These are phyloP conservation scores for Solanum boliviense DNA, from an alignment of 257 asterid genomes.

Conservation along the genomic window DNA sequence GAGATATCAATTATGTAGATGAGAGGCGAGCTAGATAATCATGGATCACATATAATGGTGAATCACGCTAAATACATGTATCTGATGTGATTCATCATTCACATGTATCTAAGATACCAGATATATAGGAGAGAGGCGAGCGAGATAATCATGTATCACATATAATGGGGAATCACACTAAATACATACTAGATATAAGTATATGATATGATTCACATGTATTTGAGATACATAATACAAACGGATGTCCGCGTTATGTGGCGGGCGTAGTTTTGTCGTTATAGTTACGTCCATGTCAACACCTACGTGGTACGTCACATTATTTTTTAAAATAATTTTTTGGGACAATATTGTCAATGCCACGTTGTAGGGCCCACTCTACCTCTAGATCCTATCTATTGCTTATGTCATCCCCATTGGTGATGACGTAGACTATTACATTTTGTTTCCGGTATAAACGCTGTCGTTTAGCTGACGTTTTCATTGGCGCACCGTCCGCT, in stretches of 20 bases:
- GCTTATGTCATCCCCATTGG: background rate
- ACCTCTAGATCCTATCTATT: background rate
- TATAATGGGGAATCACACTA: too few species aligned
- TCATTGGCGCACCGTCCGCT: conserved; percentile 8
- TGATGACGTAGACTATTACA: background rate
- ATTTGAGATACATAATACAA: too few species aligned
- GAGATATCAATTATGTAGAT: rapidly evolving
- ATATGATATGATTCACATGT: too few species aligned
- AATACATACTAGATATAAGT: rapidly evolving
- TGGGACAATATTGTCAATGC: background rate
- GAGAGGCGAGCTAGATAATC: too few species aligned
- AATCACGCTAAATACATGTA: too few species aligned
- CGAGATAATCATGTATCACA: background rate
- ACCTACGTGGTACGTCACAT: background rate
- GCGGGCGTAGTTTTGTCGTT: background rate
- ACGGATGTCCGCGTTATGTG: background rate
- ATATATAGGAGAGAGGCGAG: background rate
- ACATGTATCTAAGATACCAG: too few species aligned
- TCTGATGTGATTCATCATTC: background rate
- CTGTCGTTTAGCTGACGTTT: conserved; percentile 9
- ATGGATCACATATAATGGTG: background rate
- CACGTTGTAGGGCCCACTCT: background rate
- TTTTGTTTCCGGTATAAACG: background rate
- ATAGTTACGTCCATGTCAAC: background rate
- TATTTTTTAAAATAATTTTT: background rate